phyloP scores from a whole-genome alignment of 2,329 filamentous ascomycete species.

The Aspergillus sojae region DNA sequence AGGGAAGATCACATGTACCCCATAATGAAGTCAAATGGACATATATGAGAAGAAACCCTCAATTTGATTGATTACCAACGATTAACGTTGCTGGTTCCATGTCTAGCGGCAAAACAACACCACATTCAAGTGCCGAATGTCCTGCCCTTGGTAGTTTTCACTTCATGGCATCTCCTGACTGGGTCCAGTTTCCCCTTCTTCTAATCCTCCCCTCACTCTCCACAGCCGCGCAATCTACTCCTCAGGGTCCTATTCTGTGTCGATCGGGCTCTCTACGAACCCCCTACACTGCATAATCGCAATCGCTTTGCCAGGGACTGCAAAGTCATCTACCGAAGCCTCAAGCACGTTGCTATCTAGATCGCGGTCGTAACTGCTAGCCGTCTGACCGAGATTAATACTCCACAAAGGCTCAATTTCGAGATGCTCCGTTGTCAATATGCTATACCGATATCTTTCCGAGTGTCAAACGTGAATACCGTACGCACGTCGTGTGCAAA shows the following conservation, averaged over 20 bases:
- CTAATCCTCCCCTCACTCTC: neutral
- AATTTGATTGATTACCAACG: neutral
- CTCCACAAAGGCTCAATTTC: conserved; percentile 47
- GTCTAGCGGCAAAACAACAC: neutral
- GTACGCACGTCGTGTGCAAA: conserved; percentile 39
- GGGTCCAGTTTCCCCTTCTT: neutral
- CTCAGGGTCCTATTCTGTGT: conserved; percentile 50
- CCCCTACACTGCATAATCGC: conserved; percentile 43
- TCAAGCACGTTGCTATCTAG: conserved; percentile 55
- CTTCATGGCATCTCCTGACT: neutral
- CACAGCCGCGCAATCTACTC: conserved; percentile 25
- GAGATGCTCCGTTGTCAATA: conserved; percentile 41
- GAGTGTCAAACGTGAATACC: conserved; percentile 41
- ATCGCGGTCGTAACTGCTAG: conserved; percentile 42
- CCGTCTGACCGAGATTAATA: conserved; percentile 53
- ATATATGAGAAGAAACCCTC: no score
- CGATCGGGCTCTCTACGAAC: conserved; percentile 49
- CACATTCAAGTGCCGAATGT: neutral
- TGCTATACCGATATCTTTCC: conserved; percentile 39
- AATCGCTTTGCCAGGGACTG: conserved; percentile 39
- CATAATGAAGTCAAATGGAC: neutral
- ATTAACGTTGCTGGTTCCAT: no score
- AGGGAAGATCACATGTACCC: neutral
- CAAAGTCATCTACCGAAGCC: conserved; percentile 51
- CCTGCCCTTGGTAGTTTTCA: neutral